These are phyloP conservation scores for Lodderomyces metapsilosis DNA, from an alignment of 1,139 yeast species.

Conservation along the genomic window DNA sequence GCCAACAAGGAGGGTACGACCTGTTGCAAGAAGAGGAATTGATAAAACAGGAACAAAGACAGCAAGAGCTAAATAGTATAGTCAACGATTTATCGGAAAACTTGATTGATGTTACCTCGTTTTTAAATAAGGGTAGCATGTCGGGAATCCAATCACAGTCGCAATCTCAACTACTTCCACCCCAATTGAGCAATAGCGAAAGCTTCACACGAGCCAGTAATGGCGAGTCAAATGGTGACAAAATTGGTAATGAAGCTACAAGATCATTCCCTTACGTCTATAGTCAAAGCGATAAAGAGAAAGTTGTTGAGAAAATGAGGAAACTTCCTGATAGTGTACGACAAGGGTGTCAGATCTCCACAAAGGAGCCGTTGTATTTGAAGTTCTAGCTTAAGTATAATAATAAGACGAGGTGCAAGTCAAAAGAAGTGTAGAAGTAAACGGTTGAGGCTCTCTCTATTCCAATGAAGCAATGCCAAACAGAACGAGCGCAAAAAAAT, in stretches of 20 bases:
- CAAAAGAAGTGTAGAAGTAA: too few species aligned
- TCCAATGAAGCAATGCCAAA: too few species aligned
- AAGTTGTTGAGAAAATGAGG: constrained; percentile 21
- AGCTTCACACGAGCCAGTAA: constrained; percentile 13
- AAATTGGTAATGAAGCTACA: background rate
- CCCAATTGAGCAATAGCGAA: constrained; percentile 3
- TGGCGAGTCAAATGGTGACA: background rate
- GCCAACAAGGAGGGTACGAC: constrained; percentile 29
- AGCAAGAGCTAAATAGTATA: constrained; percentile 40
- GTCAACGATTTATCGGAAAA: constrained; percentile 46
- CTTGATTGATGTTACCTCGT: constrained; percentile 44
- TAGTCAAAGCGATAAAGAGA: constrained; percentile 20
- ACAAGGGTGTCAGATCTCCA: constrained; percentile 22
- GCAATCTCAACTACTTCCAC: constrained; percentile 1
- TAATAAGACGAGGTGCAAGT: background rate
- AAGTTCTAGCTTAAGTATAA: constrained; percentile 20
- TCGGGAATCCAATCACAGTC: background rate
- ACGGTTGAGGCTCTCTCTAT: too few species aligned
- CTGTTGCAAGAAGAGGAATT: constrained; percentile 41
- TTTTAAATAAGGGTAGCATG: constrained; percentile 20
- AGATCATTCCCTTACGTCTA: constrained; percentile 12
- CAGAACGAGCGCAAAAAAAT: background rate
- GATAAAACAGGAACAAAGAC: constrained; percentile 43
- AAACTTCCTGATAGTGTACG: constrained; percentile 21
- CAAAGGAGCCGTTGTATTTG: constrained; percentile 29